Evolutionary conservation across 768 basidiomycete species (phyloP).

Genomic region (Termitomyces sp.): DNA sequence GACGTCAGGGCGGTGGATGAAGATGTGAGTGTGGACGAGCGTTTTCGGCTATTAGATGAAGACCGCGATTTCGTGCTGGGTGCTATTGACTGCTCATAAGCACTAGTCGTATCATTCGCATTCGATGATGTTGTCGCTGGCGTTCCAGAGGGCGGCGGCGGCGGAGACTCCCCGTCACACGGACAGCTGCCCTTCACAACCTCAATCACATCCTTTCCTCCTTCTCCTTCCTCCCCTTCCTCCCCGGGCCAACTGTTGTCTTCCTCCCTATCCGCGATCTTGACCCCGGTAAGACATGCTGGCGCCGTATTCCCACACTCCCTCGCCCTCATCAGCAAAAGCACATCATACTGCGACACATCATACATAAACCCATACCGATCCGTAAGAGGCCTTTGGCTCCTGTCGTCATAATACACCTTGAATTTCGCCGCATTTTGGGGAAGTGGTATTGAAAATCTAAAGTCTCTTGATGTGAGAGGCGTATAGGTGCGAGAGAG

Average conservation of each 20-base stretch:
- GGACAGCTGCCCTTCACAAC: conserved; percentile 42
- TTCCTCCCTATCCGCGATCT: conserved; percentile 79
- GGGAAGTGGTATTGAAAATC: conserved; percentile 57
- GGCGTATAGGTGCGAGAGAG: conserved; percentile 71
- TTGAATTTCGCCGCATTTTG: conserved; percentile 52
- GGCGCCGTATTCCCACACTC: conserved; percentile 74
- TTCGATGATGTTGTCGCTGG: conserved; percentile 1
- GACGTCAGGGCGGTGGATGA: conserved; percentile 22
- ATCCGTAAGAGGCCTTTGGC: conserved; percentile 65
- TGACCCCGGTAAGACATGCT: conserved; percentile 81
- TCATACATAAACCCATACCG: conserved; percentile 92
- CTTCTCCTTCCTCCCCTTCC: conserved; percentile 29
- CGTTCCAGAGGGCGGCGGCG: background rate
- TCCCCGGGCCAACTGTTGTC: conserved; percentile 74
- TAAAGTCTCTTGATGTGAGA: conserved; percentile 68
- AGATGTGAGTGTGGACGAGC: conserved; percentile 32
- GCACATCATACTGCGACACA: conserved; percentile 72
- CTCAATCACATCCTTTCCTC: conserved; percentile 29
- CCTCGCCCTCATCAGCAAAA: conserved; percentile 66
- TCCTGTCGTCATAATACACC: conserved; percentile 43
- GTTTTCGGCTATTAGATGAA: conserved; percentile 44
- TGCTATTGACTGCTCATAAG: conserved; percentile 22
- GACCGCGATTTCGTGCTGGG: conserved; percentile 40
- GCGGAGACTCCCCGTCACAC: conserved; percentile 29
- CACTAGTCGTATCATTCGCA: background rate